Percentiles rank a stretch among this genome's conserved stretches.
Evolutionary conservation across 2,329 filamentous ascomycete species (phyloP).

Genomic region (Neonectria ditissima): DNA sequence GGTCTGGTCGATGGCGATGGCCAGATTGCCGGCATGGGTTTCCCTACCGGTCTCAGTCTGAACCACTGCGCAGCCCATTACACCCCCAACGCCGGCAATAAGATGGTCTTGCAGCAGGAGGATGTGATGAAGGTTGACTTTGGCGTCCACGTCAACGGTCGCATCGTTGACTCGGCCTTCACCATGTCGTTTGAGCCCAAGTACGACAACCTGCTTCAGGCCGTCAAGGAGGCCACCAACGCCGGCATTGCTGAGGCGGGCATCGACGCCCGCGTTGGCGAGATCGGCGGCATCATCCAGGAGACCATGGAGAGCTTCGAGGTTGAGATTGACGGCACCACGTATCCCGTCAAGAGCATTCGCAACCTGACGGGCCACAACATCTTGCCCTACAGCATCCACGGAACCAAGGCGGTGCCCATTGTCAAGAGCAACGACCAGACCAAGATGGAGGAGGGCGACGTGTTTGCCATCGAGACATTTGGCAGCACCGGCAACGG

Average conservation of each 20-base stretch:
- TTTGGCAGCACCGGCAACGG: slow-evolving; percentile 95
- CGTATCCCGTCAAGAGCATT: slow-evolving; percentile 85
- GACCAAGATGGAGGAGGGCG: slow-evolving; percentile 98
- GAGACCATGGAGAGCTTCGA: slow-evolving; percentile 96
- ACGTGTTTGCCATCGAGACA: slow-evolving; percentile 95
- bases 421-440: slow-evolving; percentile 90
- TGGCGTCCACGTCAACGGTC: slow-evolving; percentile 82
- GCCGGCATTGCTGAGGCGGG: slow-evolving; percentile 88
- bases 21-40: slow-evolving; percentile 84
- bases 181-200: slow-evolving; percentile 80
- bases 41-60: slow-evolving; percentile 85
- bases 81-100: slow-evolving; percentile 88
- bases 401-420: slow-evolving; percentile 92
- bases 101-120: slow-evolving; percentile 75
- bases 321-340: slow-evolving; percentile 82
- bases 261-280: slow-evolving; percentile 89
- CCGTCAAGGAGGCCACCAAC: slow-evolving; percentile 82
- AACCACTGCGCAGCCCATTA: slow-evolving; percentile 91
- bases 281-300: slow-evolving; percentile 86
- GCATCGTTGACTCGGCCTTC: slow-evolving; percentile 85
- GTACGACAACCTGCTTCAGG: slow-evolving; percentile 79
- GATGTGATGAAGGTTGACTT: slow-evolving; percentile 89
- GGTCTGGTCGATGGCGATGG: slow-evolving; percentile 84
- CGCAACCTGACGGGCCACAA: slow-evolving; percentile 91
- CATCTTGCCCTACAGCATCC: slow-evolving; percentile 89